Evolutionary conservation across 495 filamentous ascomycete species (phyloP).

Genomic region (Xylaria telfairii): DNA sequence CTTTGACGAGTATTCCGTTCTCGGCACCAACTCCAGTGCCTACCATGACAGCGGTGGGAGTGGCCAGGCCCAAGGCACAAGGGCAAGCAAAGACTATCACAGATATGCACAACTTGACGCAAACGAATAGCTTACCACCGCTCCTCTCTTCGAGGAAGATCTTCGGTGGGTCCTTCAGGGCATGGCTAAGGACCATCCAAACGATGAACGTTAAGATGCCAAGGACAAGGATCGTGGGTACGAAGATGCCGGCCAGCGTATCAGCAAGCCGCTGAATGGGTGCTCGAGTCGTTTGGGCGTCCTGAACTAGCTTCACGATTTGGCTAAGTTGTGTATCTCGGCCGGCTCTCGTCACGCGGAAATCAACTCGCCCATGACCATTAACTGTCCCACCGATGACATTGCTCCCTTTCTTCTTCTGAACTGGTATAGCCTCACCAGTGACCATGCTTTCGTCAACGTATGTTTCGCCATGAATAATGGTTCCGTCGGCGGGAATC

Average conservation of each 20-base stretch:
- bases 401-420: slow-evolving; percentile 78
- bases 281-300: slow-evolving; percentile 91
- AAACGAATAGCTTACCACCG: slow-evolving; percentile 94
- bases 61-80: slow-evolving; percentile 91
- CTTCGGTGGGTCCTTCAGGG: slow-evolving; percentile 78
- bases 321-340: slow-evolving; percentile 96
- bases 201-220: slow-evolving; percentile 84
- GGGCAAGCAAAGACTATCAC: slow-evolving; percentile 99
- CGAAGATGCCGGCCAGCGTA: slow-evolving; percentile 90
- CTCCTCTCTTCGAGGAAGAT: slow-evolving; percentile 82
- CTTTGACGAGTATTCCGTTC: slow-evolving; percentile 95
- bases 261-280: slow-evolving; percentile 96
- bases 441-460: slow-evolving; percentile 99
- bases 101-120: slow-evolving; percentile 95
- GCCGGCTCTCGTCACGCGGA: slow-evolving; percentile 90
- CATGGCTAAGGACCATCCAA: slow-evolving; percentile 95
- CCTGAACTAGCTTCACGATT: slow-evolving; percentile 95
- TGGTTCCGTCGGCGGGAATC: slow-evolving; percentile 89
- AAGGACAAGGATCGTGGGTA: slow-evolving; percentile 84
- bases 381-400: slow-evolving; percentile 98
- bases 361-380: slow-evolving; percentile 86
- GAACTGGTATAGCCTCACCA: slow-evolving; percentile 91
- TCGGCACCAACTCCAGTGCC: slow-evolving; percentile 97
- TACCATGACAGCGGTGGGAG: slow-evolving; percentile 98
- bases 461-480: slow-evolving; percentile 89